Evolutionary conservation across 2,329 filamentous ascomycete genomes (phyloP), one percentile per base, ranked within the genome.

Genomic region (Calycina herbarum): DNA sequence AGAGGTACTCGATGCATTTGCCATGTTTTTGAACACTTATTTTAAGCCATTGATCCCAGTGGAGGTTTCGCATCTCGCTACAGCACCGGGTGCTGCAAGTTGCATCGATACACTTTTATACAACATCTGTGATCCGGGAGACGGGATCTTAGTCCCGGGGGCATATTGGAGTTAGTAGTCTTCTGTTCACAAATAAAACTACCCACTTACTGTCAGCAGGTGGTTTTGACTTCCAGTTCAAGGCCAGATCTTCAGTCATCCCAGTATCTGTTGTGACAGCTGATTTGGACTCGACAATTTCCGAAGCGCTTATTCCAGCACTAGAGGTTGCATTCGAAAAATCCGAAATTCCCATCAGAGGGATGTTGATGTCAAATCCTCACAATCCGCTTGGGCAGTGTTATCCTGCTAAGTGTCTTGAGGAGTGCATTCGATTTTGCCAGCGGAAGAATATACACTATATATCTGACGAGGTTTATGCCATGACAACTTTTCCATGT

Each of bases 391-490:
- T 59, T 11, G 66, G 59, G 13, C 66, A 61, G 3, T 66, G 64
- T 24, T 67, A 62, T 65, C 24, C 70, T 15, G 64, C 40, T 5
- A 64, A 69, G 42, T 62, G 65, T 8, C 67, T 73, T 38, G 68
- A 67, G 33, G 70, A 64, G 33, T 67, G 68, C 35, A 74, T 81
- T 70, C 67, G 64, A 2, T 72, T 82, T 35, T 82, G 81, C 65
- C 71, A 78, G 62, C 75, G 76, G 62, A 72, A 81, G 65, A 69
- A 75, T 8, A 73, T 83, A 24, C 80, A 83, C 66, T 69, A 82
- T 31, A 77, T 83, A 66, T 78, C 77, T 61, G 82, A 83, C 67
- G 81, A 83, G 67, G 79, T 83, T 42, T 83, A 83, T 68, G 81
- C 80, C 3, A 68, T 80, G 20, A 80, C 80, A 0, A 72, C 78